Base-by-base conservation (phyloP, 2,329 filamentous ascomycete species). In the Emergomyces africanus region DNA sequence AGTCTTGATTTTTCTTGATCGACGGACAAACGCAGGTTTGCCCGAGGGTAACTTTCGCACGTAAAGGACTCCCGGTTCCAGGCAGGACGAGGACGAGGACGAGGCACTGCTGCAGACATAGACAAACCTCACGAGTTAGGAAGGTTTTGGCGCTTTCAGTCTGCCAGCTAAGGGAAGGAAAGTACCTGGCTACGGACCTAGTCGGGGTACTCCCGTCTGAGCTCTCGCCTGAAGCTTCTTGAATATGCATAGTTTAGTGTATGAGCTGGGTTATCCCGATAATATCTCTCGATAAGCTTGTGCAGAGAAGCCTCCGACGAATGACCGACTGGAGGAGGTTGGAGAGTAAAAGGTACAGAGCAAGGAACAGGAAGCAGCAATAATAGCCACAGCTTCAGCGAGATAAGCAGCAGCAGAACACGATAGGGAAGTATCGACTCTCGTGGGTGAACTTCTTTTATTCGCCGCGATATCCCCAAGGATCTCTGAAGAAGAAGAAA, bases 11-110 rank as follows among this genome's bases (percentile, higher is more conserved):
- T 61, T 62, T 41, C 53, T 54, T 23, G 61, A 55, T 14, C 59
- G 61, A 50, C 62, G 63, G 30, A 63, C 61, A 35, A 64, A 64
- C 35, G 59, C 63, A 8, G 56, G 41, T 48, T 57, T 61, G 23
- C 63, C 63, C 8, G 61, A 62, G 14, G 61, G 61, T 35, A 62
- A 55, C 30, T 42, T 62, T 54, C 59, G 57, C 28, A 63, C 50
- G 54, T 62, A 64, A 1, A 60, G 44, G 14, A 28, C 39, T 18
- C 63, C 63, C 15, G 58, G 57, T 37, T 62, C 61, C 33, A 63
- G 53, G 18, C 33, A 60, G 15, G 28, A 50, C 5, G 28, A 30
- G 15, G 28, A 50, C 5, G 28, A 30, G 15, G 25, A 30, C 20
- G 57, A 18, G 30, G 15, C 37, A 49, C 59, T 49, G 42, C 59